Base-by-base conservation (phyloP, 75 land plant genomes). In the Larix kaempferi region DNA sequence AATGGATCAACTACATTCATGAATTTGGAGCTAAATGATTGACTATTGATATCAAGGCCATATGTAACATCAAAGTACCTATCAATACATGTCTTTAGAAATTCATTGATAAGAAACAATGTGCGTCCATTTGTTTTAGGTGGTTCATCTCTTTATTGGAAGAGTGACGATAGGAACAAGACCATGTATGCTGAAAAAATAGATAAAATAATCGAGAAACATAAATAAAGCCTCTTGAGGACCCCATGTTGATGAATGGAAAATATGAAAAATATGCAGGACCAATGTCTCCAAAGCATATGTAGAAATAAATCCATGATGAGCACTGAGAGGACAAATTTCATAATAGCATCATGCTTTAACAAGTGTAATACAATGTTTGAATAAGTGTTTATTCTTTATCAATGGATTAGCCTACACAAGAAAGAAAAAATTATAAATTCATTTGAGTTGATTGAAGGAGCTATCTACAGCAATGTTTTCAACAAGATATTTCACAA, bases 1-100 rank as follows among this genome's bases (percentile, higher is more conserved):
- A 96, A 80, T 52, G 99, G 99, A 89, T 96, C 99, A 76, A 96
- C 80, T 63, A 96, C 89, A 71, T 96, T 96, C 15, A 96, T 78
- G 83, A 86, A 80, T 71, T 96, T 96, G 16, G 37, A 56, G 27
- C 54, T 64, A 78, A 93, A 96, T 57, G 80, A 17, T 37, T 85
- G 82, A 39, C 75, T 73, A 57, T 83, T 88, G 61, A 33, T 69
- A 57, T 86, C 92, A 58, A 49, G 66, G 14, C 79, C 82, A 66
- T 78, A 81, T 55, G 91, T 56, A n/a, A 84, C 85, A 63, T 83
- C 89, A 29, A 85, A 81, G 78, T 83, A 91, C 55, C 14, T 64
- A 39, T 84, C 83, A 33, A 81, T 69, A 81, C 94, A 93, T 2
- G 58, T 57, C 35, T 78, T 88, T 5, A 93, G 82, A 66, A 93